These are phyloP conservation scores for Prototheca wickerhamii DNA, from an alignment of 163 green algal genomes.

Conservation along the genomic window DNA sequence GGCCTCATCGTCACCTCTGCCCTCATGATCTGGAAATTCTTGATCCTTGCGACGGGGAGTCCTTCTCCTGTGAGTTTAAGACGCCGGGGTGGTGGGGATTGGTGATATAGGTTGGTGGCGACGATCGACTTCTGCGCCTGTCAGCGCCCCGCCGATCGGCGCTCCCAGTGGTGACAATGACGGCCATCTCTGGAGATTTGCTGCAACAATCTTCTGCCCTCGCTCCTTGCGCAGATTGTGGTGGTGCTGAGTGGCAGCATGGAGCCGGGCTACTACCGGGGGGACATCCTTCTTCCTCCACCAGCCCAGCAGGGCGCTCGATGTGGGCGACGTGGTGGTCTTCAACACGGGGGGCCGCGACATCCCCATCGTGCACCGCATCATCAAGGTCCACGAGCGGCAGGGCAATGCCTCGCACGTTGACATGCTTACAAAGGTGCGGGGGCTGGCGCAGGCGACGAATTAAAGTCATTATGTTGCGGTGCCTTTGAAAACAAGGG, in stretches of 20 bases:
- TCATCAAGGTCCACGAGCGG: constrained; percentile 75
- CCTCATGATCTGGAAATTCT: constrained; percentile 95
- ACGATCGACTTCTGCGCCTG: too few species aligned
- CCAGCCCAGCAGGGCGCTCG: constrained; percentile 57
- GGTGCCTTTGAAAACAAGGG: not conserved
- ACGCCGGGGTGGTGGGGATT: not conserved
- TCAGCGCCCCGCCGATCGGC: too few species aligned
- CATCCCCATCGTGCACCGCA: constrained; percentile 95
- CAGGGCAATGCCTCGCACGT: constrained; percentile 25
- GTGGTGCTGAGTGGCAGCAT: constrained; percentile 97
- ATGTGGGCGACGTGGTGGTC: constrained; percentile 87
- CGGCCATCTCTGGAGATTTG: too few species aligned
- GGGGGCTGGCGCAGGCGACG: not conserved
- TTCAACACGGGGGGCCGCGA: constrained; percentile 90
- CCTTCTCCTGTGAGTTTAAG: constrained; percentile 74
- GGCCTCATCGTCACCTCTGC: constrained; percentile 90
- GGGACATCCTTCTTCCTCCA: constrained; percentile 96
- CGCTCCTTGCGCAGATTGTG: constrained; percentile 62
- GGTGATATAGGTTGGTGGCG: too few species aligned
- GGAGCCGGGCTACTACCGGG: constrained; percentile 92
- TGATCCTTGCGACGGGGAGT: constrained; percentile 85
- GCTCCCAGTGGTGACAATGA: too few species aligned
- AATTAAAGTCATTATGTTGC: not conserved
- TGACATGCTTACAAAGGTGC: constrained; percentile 82
- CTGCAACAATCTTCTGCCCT: constrained; percentile 1